phyloP scores from a whole-genome alignment of 768 basidiomycete genomes.

The Amanita subjunquillea region DNA sequence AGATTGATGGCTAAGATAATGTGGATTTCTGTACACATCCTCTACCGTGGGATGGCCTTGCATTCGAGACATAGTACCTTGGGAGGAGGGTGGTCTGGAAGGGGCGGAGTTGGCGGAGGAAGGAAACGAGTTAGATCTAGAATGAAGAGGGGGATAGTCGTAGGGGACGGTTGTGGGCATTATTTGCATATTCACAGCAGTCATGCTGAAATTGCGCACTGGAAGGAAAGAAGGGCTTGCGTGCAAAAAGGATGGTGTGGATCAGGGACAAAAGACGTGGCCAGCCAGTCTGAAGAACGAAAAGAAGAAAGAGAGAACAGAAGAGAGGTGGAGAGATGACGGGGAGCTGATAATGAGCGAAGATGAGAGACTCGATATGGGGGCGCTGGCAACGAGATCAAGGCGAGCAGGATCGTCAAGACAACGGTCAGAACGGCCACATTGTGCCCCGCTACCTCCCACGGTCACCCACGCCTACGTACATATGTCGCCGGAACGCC shows the following conservation, averaged over 20 bases:
- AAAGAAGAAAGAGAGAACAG: constrained; percentile 13
- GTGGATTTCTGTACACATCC: constrained; percentile 62
- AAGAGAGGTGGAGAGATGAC: constrained; percentile 14
- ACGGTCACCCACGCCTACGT: constrained; percentile 14
- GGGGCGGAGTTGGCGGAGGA: constrained; percentile 63
- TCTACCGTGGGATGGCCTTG: constrained; percentile 40
- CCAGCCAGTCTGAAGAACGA: constrained; percentile 39
- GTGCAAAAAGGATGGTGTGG: constrained; percentile 23
- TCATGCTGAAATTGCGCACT: constrained; percentile 32
- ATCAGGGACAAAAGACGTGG: constrained; percentile 29
- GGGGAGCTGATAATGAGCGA: constrained; percentile 25
- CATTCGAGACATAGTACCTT: constrained; percentile 48
- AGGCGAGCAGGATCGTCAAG: constrained; percentile 26
- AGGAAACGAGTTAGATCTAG: constrained; percentile 70
- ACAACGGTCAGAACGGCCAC: constrained; percentile 19
- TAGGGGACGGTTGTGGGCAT: constrained; percentile 58
- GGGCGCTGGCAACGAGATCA: constrained; percentile 12
- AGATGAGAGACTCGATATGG: constrained; percentile 10
- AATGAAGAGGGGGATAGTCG: constrained; percentile 66
- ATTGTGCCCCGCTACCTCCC: constrained; percentile 10
- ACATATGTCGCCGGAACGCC: constrained; percentile 69
- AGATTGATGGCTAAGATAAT: constrained; percentile 40
- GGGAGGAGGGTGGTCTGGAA: constrained; percentile 73
- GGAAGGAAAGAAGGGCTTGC: constrained; percentile 10
- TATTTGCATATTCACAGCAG: constrained; percentile 67